phyloP scores from a whole-genome alignment of 176 grass and related monocot species.

The Poa pratensis region DNA sequence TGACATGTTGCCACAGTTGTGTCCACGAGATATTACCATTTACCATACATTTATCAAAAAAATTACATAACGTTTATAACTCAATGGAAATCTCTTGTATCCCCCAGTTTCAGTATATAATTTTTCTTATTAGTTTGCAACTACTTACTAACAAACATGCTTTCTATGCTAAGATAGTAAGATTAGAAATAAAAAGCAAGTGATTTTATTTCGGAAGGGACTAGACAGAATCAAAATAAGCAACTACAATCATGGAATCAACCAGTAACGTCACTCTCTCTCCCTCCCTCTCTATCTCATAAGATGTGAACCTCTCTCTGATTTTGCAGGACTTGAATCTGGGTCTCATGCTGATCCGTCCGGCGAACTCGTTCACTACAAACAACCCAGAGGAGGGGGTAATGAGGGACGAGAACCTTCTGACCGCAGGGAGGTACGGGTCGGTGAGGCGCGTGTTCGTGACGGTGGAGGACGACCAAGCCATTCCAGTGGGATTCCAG shows the following conservation, averaged over 20 bases:
- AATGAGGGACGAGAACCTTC: conserved; percentile 19
- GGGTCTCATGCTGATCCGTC: conserved; percentile 9
- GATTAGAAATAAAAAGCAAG: no score
- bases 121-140: no score
- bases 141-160: no score
- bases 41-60: background rate
- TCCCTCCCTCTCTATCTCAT: no score
- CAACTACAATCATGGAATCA: background rate
- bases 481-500: conserved; percentile 28
- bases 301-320: no score
- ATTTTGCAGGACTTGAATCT: conserved; percentile 25
- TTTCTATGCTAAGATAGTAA: no score
- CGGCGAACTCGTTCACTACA: conserved; percentile 26
- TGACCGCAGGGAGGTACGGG: background rate
- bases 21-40: background rate
- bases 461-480: background rate
- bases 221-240: no score
- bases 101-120: no score
- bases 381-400: background rate
- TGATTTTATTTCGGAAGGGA: no score
- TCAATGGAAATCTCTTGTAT: no score
- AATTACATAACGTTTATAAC: no score
- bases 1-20: background rate
- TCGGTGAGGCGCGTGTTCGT: conserved; percentile 22
- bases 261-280: no score